Percentiles rank a stretch among this genome's conserved stretches.
phyloP scores from a whole-genome alignment of 768 basidiomycete species.

The Pholiota molesta region DNA sequence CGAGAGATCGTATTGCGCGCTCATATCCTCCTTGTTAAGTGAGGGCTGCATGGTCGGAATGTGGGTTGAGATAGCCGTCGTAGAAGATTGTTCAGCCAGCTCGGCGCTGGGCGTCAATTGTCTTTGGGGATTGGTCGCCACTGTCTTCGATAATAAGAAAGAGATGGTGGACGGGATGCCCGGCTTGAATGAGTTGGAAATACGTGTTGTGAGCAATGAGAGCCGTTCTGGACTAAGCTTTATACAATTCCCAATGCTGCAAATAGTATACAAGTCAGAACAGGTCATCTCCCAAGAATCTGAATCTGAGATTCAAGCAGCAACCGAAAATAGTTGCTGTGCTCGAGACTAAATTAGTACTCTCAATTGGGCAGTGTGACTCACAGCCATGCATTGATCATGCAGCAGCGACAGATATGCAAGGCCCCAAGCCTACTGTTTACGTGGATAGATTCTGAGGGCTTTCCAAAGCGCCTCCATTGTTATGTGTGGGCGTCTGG shows the following conservation, averaged over 20 bases:
- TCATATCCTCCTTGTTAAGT: slow-evolving; percentile 16
- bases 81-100: not conserved
- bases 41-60: slow-evolving; percentile 10
- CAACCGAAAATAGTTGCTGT: no score
- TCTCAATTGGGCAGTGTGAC: no score
- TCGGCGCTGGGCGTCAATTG: not conserved
- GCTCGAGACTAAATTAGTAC: no score
- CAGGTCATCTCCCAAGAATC: no score
- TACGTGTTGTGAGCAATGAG: not conserved
- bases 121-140: not conserved
- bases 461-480: no score
- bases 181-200: not conserved
- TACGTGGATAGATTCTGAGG: no score
- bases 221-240: not conserved
- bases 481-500: no score
- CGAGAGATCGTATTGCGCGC: slow-evolving; percentile 8
- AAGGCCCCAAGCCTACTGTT: no score
- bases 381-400: no score
- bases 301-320: no score
- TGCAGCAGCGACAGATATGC: no score
- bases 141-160: not conserved
- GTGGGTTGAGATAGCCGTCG: not conserved
- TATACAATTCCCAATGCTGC: not conserved
- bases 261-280: no score
- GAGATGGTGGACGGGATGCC: not conserved